Percentiles rank a stretch among this genome's conserved stretches.
phyloP scores from a whole-genome alignment of 2,329 filamentous ascomycete species.

The Calonectria pteridis region DNA sequence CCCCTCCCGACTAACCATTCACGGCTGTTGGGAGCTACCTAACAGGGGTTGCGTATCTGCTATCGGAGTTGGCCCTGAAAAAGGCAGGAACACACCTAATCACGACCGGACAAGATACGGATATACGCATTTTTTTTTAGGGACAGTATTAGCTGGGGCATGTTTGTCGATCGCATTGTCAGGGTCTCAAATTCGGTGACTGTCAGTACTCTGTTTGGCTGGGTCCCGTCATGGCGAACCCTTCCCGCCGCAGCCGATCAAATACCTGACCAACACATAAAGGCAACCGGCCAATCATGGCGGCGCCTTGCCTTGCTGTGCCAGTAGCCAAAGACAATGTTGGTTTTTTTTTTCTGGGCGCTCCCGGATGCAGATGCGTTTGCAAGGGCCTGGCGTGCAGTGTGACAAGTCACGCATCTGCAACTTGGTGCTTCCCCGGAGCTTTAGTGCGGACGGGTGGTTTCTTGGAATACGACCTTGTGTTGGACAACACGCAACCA shows the following conservation, averaged over 20 bases:
- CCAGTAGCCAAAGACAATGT: not conserved
- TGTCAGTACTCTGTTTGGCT: constrained; percentile 1
- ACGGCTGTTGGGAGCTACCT: not conserved
- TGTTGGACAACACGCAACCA: not conserved
- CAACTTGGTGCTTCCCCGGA: constrained; percentile 43
- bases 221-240: not conserved
- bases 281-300: constrained; percentile 3
- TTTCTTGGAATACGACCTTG: not conserved
- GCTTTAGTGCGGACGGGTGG: constrained; percentile 19
- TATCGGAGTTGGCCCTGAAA: constrained; percentile 14
- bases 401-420: constrained; percentile 38
- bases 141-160: not conserved
- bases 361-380: constrained; percentile 13
- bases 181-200: constrained; percentile 7
- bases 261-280: constrained; percentile 1
- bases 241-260: constrained; percentile 22
- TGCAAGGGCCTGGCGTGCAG: constrained; percentile 22
- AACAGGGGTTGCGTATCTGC: not conserved
- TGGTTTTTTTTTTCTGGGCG: not conserved
- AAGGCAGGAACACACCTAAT: constrained; percentile 7
- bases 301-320: not conserved
- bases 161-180: constrained; percentile 13
- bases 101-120: not conserved
- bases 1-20: not conserved
- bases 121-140: not conserved